These are phyloP conservation scores for Phytophthora pseudosyringae DNA, from an alignment of 352 stramenopile genomes.

Conservation along the genomic window DNA sequence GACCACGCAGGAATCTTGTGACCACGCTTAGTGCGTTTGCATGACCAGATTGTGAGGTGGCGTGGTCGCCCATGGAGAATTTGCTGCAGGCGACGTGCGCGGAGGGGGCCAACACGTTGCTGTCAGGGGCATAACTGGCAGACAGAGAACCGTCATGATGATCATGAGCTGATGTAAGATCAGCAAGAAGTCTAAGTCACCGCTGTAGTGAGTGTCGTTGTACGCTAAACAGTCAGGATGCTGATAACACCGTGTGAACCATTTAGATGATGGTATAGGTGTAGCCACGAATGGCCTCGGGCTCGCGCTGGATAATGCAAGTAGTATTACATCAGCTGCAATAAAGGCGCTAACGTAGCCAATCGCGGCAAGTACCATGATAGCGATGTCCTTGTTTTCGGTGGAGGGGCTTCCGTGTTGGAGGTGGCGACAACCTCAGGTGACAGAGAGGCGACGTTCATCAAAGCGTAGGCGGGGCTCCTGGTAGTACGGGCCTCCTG, in stretches of 20 bases:
- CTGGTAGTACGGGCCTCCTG: slow-evolving; percentile 49
- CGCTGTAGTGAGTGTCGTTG: slow-evolving; percentile 49
- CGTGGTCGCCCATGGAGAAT: too few species aligned
- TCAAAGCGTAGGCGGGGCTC: slow-evolving; percentile 33
- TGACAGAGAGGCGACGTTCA: slow-evolving; percentile 38
- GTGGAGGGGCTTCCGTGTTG: slow-evolving; percentile 40
- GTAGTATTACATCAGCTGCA: slow-evolving; percentile 56
- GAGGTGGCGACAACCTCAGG: slow-evolving; percentile 33
- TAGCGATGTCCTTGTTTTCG: slow-evolving; percentile 45
- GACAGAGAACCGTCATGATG: slow-evolving; percentile 33
- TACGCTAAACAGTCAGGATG: slow-evolving; percentile 50
- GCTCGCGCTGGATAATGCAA: slow-evolving; percentile 62
- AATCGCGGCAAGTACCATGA: slow-evolving; percentile 58
- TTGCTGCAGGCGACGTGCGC: too few species aligned
- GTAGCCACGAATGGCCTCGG: slow-evolving; percentile 44
- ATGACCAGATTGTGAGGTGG: too few species aligned
- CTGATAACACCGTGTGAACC: slow-evolving; percentile 44
- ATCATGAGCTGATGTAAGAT: slow-evolving; percentile 45
- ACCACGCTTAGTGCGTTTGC: too few species aligned
- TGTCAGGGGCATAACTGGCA: slow-evolving; percentile 50
- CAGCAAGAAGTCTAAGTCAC: slow-evolving; percentile 51
- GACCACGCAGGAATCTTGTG: too few species aligned
- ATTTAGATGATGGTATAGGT: slow-evolving; percentile 59
- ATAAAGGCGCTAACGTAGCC: slow-evolving; percentile 57
- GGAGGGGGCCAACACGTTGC: too few species aligned